Base-by-base conservation (phyloP, 768 basidiomycete genomes). In the Boletellus ananiceps region DNA sequence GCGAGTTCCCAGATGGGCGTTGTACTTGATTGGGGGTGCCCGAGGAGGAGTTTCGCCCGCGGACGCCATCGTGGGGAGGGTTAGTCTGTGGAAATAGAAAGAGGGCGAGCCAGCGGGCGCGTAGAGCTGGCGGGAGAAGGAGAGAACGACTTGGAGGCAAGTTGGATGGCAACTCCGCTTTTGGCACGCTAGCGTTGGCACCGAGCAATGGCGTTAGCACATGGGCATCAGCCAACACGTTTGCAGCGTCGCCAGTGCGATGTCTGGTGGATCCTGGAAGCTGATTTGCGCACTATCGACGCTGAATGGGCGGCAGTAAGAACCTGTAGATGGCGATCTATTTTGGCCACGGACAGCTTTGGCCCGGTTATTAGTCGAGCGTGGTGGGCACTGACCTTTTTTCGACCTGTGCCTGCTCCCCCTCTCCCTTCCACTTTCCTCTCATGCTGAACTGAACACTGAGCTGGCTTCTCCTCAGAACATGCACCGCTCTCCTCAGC, bases 21-120 rank as follows among this genome's bases (percentile, higher is more conserved):
- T 70, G 65, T 90, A 90, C 69, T 81, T 75, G 65, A 83, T 76
- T n/a, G 84, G 81, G 25, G 84, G 84, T 13, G 84, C 80, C 38
- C 78, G 78, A 51, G 88, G 88, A 11, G 83, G 86, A 48, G 74
- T 81, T 58, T 77, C 70, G 35, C 73, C 64, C 8, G 43, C 16
- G n/a, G 56, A 69, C 32, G 64, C 47, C 71, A 64, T 59, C 12
- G 67, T 21, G 29, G 21, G 16, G 15, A 15, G 8, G 37, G 46
- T 12, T 29, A 57, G 63, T 57, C n/a, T 57, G 57, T 55, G 40
- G 31, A 16, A 15, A 14, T 16, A 29, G 15, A 23, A 29, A 29
- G 29, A 29, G 29, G 29, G 29, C 23, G 25, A n/a, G 15, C 19
- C 21, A 15, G 43, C 21, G 29, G 21, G 40, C 13, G 35, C 16